Evolutionary conservation across 176 grass and related monocot species (phyloP), one percentile per base, ranked within the genome.

Genomic region (Thalia dealbata): DNA sequence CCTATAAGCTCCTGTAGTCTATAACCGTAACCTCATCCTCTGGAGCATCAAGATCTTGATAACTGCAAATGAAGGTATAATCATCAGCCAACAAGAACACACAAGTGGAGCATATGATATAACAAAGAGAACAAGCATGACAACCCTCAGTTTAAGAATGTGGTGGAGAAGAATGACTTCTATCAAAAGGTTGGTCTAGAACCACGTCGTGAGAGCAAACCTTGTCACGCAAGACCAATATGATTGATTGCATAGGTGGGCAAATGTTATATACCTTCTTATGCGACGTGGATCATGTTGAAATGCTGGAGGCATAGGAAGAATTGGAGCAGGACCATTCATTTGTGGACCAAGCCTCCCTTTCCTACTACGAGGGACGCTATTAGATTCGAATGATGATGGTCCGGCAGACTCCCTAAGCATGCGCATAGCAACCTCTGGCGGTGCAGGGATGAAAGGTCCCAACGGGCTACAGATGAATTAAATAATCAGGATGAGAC

Each of bases 341-440:
- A 91, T 71, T 72, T 88, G 87, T 0, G 85, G 71, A n/a, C 78
- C 88, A 0, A 86, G 88, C 58, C 81, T 83, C 79, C 85, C 93
- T 29, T 84, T 12, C 19, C 78, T 83, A 46, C 80, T 86, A 84
- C 77, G 74, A 68, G 81, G 81, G 28, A 65, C 77, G 35, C 88
- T 88, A 15, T 86, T 84, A 51, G 79, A 65, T 84, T 92, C 90
- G 68, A 88, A 89, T 27, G 78, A 74, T 0, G 90, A 76, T n/a
- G 52, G 67, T 28, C 67, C 52, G 3, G 88, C 95, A 76, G 91
- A 85, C 69, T 99, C 95, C 74, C 88, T 99, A 81, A 99, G 54
- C 90, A 99, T 95, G 61, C 89, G 86, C 83, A 99, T 99, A 13
- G 95, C 95, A 72, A 99, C 87, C 81, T 99, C 95, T 81, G 95